These are phyloP conservation scores for Pseudodiploospora longispora DNA, from an alignment of 2,329 filamentous ascomycete genomes.

Conservation along the genomic window DNA sequence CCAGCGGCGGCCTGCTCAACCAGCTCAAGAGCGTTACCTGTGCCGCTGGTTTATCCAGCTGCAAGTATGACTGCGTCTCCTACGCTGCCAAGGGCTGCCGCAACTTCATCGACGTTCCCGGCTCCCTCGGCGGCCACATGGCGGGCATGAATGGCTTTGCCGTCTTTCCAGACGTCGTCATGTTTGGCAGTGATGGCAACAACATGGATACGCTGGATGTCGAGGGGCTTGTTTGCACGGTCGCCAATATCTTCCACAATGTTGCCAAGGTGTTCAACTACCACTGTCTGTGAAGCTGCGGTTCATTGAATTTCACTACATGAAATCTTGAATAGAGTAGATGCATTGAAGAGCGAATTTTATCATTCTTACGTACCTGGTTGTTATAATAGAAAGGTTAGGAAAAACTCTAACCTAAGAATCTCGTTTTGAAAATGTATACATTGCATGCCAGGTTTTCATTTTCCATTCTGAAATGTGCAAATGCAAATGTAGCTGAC, in stretches of 20 bases:
- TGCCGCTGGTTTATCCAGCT: conserved; percentile 22
- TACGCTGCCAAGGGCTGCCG: conserved; percentile 29
- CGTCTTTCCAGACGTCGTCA: conserved; percentile 23
- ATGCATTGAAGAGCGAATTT: no score
- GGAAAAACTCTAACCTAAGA: no score
- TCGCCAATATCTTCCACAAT: conserved; percentile 21
- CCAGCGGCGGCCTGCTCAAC: conserved; percentile 18
- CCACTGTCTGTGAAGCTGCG: conserved; percentile 19
- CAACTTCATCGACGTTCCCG: conserved; percentile 27
- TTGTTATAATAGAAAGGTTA: no score
- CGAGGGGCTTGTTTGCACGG: conserved; percentile 24
- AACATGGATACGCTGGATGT: conserved; percentile 19
- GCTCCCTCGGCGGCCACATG: conserved; percentile 15
- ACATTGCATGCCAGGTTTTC: no score
- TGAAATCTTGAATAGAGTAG: no score
- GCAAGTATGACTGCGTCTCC: conserved; percentile 30
- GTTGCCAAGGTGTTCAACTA: conserved; percentile 25
- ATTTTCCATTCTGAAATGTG: no score
- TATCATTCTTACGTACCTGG: no score
- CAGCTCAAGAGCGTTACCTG: conserved; percentile 18
- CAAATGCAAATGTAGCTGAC: no score
- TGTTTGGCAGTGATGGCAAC: conserved; percentile 18
- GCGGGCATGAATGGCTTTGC: conserved; percentile 23
- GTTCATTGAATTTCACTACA: no score
- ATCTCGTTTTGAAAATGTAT: no score